These are phyloP conservation scores for Stipa capillata DNA, from an alignment of 176 grass and related monocot species.

Conservation along the genomic window DNA sequence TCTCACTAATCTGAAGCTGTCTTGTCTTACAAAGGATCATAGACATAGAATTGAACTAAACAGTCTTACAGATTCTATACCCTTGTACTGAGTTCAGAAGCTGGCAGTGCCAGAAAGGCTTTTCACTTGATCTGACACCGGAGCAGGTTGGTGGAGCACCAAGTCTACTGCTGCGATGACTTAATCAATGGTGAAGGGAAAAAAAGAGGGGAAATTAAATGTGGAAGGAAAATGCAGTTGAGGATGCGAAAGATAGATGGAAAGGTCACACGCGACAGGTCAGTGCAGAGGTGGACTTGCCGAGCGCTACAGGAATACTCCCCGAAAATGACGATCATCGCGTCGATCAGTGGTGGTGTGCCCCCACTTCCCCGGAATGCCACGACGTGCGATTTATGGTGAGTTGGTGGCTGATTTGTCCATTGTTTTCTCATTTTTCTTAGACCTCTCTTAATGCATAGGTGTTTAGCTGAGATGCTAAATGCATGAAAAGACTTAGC, in stretches of 20 bases:
- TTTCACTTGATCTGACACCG: not conserved
- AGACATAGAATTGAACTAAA: too few species aligned
- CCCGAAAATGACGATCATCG: not conserved
- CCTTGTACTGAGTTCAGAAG: not conserved
- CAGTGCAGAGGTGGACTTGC: not conserved
- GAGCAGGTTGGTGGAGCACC: not conserved
- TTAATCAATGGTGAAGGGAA: not conserved
- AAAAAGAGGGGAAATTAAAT: not conserved
- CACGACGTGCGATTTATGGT: not conserved
- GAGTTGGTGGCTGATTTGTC: not conserved
- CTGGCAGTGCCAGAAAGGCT: not conserved
- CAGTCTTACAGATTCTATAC: too few species aligned
- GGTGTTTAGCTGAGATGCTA: too few species aligned
- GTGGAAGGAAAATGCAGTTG: constrained; percentile 39
- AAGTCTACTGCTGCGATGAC: not conserved
- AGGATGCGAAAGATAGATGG: not conserved
- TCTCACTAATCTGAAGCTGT: not conserved
- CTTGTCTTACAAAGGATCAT: too few species aligned
- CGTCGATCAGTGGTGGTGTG: not conserved
- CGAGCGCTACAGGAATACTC: not conserved
- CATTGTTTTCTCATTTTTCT: not conserved
- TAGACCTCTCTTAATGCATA: too few species aligned
- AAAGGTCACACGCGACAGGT: not conserved
- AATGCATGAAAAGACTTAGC: too few species aligned
- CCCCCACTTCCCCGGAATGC: not conserved